phyloP scores from a whole-genome alignment of 345 rosid genomes.

The Lagerstroemia speciosa region DNA sequence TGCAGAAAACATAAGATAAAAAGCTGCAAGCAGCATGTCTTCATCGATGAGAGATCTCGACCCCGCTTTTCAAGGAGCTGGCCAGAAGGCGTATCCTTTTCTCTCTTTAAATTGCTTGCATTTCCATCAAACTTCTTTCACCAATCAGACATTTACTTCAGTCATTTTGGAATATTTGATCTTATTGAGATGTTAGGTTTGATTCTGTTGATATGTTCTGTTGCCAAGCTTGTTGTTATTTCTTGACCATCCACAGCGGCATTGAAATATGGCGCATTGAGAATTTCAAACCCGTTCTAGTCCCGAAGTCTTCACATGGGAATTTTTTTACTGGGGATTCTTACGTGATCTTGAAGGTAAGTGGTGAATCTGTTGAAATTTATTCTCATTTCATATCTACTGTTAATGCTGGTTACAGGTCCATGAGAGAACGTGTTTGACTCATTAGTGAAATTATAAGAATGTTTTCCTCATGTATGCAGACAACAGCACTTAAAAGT shows the following conservation, averaged over 20 bases:
- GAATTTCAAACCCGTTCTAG: slow-evolving; percentile 59
- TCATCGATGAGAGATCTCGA: slow-evolving; percentile 31
- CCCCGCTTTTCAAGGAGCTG: slow-evolving; percentile 35
- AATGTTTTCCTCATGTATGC: slow-evolving; percentile 10
- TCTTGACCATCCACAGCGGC: slow-evolving; percentile 66
- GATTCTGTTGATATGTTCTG: not conserved
- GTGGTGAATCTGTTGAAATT: not conserved
- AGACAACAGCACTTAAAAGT: slow-evolving; percentile 68
- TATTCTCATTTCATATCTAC: not conserved
- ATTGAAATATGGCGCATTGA: slow-evolving; percentile 96
- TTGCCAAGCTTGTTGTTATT: not conserved
- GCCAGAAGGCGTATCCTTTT: slow-evolving; percentile 41
- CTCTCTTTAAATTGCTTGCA: not conserved
- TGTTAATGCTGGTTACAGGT: not conserved
- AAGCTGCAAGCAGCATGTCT: slow-evolving; percentile 18
- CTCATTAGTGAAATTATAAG: too few species aligned
- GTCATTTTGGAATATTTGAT: not conserved
- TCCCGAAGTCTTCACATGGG: slow-evolving; percentile 63
- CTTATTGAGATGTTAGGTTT: not conserved
- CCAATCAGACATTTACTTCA: not conserved
- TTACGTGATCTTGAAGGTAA: slow-evolving; percentile 79
- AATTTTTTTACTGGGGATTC: slow-evolving; percentile 96
- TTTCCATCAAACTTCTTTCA: not conserved
- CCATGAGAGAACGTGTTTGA: not conserved
- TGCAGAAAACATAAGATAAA: not conserved